Percentiles rank a stretch among this genome's conserved stretches.
phyloP scores from a whole-genome alignment of 805 yeast genomes.

The Candida sonorensis region DNA sequence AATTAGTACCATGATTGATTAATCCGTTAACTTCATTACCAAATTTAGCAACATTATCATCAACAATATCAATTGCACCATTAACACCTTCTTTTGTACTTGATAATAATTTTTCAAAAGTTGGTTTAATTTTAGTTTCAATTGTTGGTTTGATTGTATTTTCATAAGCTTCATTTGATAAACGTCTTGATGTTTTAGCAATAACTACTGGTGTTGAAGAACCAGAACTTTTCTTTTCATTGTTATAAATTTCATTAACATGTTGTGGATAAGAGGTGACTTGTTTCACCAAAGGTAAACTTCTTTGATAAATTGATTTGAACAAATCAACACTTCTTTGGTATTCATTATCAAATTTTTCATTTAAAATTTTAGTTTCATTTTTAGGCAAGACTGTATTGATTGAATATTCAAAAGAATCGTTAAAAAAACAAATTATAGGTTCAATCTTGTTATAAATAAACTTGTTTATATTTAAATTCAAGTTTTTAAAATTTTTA shows the following conservation, averaged over 20 bases:
- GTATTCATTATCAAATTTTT: constrained; percentile 17
- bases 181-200: constrained; percentile 30
- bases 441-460: constrained; percentile 18
- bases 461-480: constrained; percentile 5
- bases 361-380: constrained; percentile 4
- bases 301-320: constrained; percentile 21
- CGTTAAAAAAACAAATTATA: constrained; percentile 23
- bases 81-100: constrained; percentile 15
- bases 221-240: constrained; percentile 23
- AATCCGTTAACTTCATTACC: constrained; percentile 6
- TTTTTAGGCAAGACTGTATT: constrained; percentile 22
- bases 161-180: constrained; percentile 29
- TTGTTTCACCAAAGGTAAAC: constrained; percentile 21
- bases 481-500: constrained; percentile 8
- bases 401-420: constrained; percentile 22
- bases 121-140: constrained; percentile 18
- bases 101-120: constrained; percentile 22
- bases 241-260: constrained; percentile 24
- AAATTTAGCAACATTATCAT: constrained; percentile 7
- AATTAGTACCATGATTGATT: constrained; percentile 3
- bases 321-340: constrained; percentile 20
- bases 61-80: constrained; percentile 16
- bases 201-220: constrained; percentile 27
- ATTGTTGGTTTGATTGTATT: constrained; percentile 25
- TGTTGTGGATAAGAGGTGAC: constrained; percentile 25